Base-by-base conservation (phyloP, 371 early-diverging fungal genomes). In the Rhizopus arrhizus region DNA sequence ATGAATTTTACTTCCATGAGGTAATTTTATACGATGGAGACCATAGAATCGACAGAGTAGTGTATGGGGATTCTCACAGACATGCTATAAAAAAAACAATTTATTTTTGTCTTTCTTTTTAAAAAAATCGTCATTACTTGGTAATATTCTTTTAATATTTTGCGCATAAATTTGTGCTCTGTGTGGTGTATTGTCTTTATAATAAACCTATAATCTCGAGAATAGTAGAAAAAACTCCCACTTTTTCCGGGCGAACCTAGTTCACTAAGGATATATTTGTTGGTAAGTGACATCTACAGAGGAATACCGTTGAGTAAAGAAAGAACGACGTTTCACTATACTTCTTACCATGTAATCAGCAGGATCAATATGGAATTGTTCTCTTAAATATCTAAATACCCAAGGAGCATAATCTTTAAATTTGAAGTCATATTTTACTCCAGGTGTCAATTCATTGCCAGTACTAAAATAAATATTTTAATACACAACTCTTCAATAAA, bases 371-470 rank as follows among this genome's bases (percentile, higher is more conserved):
- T 87, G 81, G 70, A 95, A 96, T 16, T 81, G 76, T 57, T 94
- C 89, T 42, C 98, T 80, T 49, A 97, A 82, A 61, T 85, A 75
- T 42, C 95, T 85, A 72, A 98, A 98, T 8, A 95, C 94, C 93
- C 93, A 93, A 9, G 96, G 98, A 7, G 95, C 92, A 72, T 96
- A 97, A 75, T 98, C 98, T 70, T 97, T 98, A 69, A 97, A 98
- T 75, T 96, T 96, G 77, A 96, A 98, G 69, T 97, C 97, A 72
- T 97, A 97, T 61, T 90, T 89, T 36, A 93, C 90, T 2, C 90
- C 89, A 4, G 97, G 93, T 10, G 93, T 94, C 74, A 95, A 69
- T 65, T 97, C 96, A 68, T 93, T 92, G 28, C 96, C 96, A 29
- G 89, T 90, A 32, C 90, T 89, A 65, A 13, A 52, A 38, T 5